phyloP scores from a whole-genome alignment of 2,329 filamentous ascomycete genomes.

The Onygenales sp. region DNA sequence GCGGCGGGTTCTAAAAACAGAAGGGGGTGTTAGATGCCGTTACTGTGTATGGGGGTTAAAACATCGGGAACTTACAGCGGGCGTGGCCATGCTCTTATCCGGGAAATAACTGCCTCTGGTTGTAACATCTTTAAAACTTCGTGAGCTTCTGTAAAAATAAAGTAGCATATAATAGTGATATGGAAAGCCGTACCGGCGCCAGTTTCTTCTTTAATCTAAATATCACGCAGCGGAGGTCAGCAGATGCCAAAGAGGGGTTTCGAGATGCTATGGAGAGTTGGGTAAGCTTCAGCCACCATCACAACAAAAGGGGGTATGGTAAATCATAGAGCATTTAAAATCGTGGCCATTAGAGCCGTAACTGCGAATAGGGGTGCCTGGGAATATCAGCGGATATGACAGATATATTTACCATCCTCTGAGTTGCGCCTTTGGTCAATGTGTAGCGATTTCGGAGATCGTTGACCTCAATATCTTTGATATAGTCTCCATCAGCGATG shows the following conservation, averaged over 20 bases:
- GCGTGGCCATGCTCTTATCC: slow-evolving; percentile 94
- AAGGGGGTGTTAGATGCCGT: slow-evolving; percentile 2
- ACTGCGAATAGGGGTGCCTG: slow-evolving; percentile 31
- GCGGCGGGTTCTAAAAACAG: slow-evolving; percentile 64
- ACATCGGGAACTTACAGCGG: slow-evolving; percentile 56
- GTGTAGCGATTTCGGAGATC: slow-evolving; percentile 94
- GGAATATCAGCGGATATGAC: slow-evolving; percentile 58
- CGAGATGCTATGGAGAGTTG: slow-evolving; percentile 50
- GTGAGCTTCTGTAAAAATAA: slow-evolving; percentile 49
- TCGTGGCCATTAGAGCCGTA: slow-evolving; percentile 25
- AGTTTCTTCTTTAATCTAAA: slow-evolving; percentile 99
- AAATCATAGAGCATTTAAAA: slow-evolving; percentile 5
- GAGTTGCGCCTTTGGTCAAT: slow-evolving; percentile 90
- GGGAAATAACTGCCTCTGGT: slow-evolving; percentile 94
- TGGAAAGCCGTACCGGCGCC: slow-evolving; percentile 87
- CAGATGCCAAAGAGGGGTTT: slow-evolving; percentile 71
- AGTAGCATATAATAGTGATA: slow-evolving; percentile 35
- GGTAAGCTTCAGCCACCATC: slow-evolving; percentile 59
- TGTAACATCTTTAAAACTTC: slow-evolving; percentile 80
- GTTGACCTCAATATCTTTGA: slow-evolving; percentile 98
- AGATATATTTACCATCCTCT: slow-evolving; percentile 98
- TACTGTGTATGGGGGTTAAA: neutral
- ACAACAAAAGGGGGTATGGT: slow-evolving; percentile 22
- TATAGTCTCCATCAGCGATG: slow-evolving; percentile 91
- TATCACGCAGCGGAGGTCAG: slow-evolving; percentile 82